These are phyloP conservation scores for Blastobotrys apis DNA, from an alignment of 1,139 yeast genomes.

Conservation along the genomic window DNA sequence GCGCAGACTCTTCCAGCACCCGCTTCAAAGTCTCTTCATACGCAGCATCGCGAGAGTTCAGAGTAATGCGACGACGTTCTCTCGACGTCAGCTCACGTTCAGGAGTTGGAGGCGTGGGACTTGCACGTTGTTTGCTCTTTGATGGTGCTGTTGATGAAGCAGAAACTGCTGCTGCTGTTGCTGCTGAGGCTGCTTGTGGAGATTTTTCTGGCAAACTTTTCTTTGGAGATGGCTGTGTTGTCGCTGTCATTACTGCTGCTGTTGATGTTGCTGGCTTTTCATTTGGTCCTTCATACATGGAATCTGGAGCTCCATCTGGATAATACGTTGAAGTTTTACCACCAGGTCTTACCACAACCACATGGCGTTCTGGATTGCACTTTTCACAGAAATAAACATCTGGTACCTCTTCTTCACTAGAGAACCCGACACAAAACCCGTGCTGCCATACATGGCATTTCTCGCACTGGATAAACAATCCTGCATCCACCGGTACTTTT, in stretches of 20 bases:
- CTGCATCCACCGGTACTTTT: constrained; percentile 57
- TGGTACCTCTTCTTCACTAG: constrained; percentile 69
- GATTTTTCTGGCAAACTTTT: no score
- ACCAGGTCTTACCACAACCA: constrained; percentile 47
- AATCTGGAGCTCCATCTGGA: constrained; percentile 29
- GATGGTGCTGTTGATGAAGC: neutral
- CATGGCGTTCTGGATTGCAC: constrained; percentile 81
- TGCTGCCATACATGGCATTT: constrained; percentile 96
- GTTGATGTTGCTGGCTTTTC: constrained; percentile 11
- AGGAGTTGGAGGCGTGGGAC: constrained; percentile 1
- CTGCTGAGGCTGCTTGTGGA: neutral
- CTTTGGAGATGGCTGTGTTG: no score
- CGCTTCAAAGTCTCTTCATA: constrained; percentile 66
- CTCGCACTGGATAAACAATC: constrained; percentile 85
- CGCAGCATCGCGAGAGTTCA: constrained; percentile 47
- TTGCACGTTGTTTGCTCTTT: neutral
- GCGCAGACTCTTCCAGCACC: constrained; percentile 68
- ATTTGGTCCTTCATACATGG: neutral
- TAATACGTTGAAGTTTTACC: constrained; percentile 43
- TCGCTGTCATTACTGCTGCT: neutral
- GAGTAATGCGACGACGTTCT: constrained; percentile 29
- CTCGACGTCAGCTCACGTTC: neutral
- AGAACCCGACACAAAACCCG: constrained; percentile 88
- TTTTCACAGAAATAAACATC: constrained; percentile 91
- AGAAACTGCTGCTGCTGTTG: neutral